These are phyloP conservation scores for Trichoderma aggressivum DNA, from an alignment of 2,329 filamentous ascomycete genomes.

Conservation along the genomic window DNA sequence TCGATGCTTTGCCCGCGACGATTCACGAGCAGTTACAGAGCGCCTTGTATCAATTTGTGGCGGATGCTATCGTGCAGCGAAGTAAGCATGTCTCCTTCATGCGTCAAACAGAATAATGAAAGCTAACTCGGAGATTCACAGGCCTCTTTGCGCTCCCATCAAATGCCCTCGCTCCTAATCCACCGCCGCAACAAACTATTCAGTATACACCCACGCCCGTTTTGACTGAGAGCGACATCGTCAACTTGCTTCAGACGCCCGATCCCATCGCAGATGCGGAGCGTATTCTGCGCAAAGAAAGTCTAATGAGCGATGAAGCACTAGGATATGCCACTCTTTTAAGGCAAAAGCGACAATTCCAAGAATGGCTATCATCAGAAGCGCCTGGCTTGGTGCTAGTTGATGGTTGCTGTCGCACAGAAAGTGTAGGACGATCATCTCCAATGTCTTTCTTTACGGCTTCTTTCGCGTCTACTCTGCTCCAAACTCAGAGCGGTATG, in stretches of 20 bases:
- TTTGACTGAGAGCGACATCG: not conserved
- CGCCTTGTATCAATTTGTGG: constrained; percentile 11
- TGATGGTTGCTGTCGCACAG: constrained; percentile 1
- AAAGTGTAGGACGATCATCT: constrained; percentile 7
- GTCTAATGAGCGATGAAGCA: constrained; percentile 14
- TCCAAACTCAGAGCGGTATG: constrained; percentile 1
- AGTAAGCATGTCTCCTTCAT: not conserved
- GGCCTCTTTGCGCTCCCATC: not conserved
- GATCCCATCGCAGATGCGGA: constrained; percentile 4
- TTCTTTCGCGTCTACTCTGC: constrained; percentile 5
- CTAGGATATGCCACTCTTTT: not conserved
- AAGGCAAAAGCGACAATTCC: constrained; percentile 3
- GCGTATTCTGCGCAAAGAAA: constrained; percentile 14
- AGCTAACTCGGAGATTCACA: not conserved
- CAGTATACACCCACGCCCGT: not conserved
- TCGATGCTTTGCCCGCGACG: not conserved
- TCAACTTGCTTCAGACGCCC: not conserved
- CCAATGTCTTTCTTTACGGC: constrained; percentile 13
- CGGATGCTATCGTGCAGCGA: constrained; percentile 4
- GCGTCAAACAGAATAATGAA: not conserved
- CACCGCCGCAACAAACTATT: not conserved
- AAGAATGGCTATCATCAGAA: constrained; percentile 2
- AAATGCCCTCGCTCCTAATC: not conserved
- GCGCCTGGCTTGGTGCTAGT: constrained; percentile 2
- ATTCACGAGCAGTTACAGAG: constrained; percentile 3